Percentiles rank a stretch among this genome's conserved stretches.
Evolutionary conservation across 192 early-diverging fungal genomes (phyloP).

Genomic region (Podila epigama): DNA sequence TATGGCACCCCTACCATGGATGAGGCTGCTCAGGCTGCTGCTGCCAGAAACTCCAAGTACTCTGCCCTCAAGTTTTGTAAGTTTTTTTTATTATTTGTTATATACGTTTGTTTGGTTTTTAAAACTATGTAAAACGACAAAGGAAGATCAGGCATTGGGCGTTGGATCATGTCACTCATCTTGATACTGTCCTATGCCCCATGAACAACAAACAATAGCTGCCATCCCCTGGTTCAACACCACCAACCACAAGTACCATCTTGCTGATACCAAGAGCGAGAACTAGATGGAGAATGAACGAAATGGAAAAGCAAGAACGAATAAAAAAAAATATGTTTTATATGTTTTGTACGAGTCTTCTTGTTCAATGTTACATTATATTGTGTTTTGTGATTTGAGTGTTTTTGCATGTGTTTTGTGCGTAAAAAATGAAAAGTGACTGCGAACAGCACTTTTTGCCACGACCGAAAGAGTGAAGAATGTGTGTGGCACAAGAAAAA

Average conservation of each 20-base stretch:
- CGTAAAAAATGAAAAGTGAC: not conserved
- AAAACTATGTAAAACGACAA: too few species aligned
- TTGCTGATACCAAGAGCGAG: conserved; percentile 57
- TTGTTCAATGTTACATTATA: too few species aligned
- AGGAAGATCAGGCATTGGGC: too few species aligned
- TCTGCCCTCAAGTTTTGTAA: conserved; percentile 71
- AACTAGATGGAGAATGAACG: conserved; percentile 13
- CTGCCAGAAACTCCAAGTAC: conserved; percentile 72
- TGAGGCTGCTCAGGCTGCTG: conserved; percentile 62
- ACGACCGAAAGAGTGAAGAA: not conserved
- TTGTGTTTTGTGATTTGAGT: too few species aligned
- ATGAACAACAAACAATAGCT: conserved; percentile 43
- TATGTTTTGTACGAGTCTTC: not conserved
- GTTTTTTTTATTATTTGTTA: not conserved
- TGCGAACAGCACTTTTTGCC: not conserved
- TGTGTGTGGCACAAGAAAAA: not conserved
- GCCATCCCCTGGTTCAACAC: conserved; percentile 81
- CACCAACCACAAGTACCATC: conserved; percentile 78
- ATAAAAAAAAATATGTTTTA: not conserved
- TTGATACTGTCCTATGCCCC: not conserved
- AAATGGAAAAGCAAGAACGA: conserved; percentile 4
- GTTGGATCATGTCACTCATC: too few species aligned
- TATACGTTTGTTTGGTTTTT: not conserved
- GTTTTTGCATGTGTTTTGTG: not conserved
- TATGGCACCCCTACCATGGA: conserved; percentile 67